A percentile compares a stretch with the other conserved stretches of the same genome.
These are phyloP conservation scores for Malus domestica DNA, from an alignment of 306 rosid species.

Conservation along the genomic window DNA sequence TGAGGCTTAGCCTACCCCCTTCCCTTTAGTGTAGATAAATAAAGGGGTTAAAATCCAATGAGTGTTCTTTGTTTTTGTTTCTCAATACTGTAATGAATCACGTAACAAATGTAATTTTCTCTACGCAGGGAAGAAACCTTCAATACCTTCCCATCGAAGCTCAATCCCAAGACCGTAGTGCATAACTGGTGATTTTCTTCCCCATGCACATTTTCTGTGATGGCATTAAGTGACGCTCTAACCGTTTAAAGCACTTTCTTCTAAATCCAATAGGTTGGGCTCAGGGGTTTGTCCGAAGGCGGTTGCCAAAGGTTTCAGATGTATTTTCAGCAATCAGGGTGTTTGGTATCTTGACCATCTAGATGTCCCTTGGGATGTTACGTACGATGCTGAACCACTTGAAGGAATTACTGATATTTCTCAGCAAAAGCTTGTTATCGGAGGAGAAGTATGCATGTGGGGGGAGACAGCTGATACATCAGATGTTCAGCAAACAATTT, in stretches of 20 bases:
- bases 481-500: slow-evolving; percentile 77
- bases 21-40: background rate
- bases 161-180: slow-evolving; percentile 76
- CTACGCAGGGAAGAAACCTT: slow-evolving; percentile 93
- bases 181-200: slow-evolving; percentile 76
- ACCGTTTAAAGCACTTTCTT: slow-evolving; percentile 4
- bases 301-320: slow-evolving; percentile 76
- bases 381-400: slow-evolving; percentile 73
- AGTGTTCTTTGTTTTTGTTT: background rate
- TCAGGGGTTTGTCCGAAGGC: slow-evolving; percentile 81
- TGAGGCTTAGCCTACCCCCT: too few species aligned
- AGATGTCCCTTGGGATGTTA: slow-evolving; percentile 78
- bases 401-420: slow-evolving; percentile 53
- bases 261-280: slow-evolving; percentile 53
- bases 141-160: slow-evolving; percentile 59
- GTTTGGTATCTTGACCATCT: slow-evolving; percentile 95
- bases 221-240: slow-evolving; percentile 2
- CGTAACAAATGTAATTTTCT: slow-evolving; percentile 19
- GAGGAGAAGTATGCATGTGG: slow-evolving; percentile 99
- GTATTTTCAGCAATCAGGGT: slow-evolving; percentile 97
- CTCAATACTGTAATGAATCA: background rate
- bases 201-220: slow-evolving; percentile 8
- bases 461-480: slow-evolving; percentile 81
- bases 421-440: slow-evolving; percentile 69
- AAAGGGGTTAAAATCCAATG: background rate